phyloP scores from a whole-genome alignment of 2,329 filamentous ascomycete species.

The Claviceps sp. region DNA sequence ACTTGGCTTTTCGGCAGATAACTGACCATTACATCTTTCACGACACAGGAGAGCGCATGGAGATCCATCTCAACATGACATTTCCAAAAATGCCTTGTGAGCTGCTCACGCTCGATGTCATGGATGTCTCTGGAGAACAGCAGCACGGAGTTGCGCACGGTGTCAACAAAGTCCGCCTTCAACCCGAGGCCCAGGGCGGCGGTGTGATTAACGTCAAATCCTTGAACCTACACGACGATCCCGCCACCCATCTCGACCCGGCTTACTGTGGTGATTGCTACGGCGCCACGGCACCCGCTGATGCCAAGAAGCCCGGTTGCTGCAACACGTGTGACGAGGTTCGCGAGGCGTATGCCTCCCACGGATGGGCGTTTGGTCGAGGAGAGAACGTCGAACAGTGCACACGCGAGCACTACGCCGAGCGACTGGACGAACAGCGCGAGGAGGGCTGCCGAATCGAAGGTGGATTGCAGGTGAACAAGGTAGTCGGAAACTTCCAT shows the following conservation, averaged over 20 bases:
- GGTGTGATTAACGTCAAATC: slow-evolving; percentile 57
- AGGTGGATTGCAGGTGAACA: slow-evolving; percentile 87
- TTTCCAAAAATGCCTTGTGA: slow-evolving; percentile 93
- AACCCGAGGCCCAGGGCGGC: slow-evolving; percentile 59
- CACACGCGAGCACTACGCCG: slow-evolving; percentile 81
- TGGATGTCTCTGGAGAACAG: slow-evolving; percentile 96
- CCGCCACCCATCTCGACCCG: slow-evolving; percentile 69
- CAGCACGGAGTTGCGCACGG: slow-evolving; percentile 91
- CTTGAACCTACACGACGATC: slow-evolving; percentile 52
- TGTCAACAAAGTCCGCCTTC: slow-evolving; percentile 77
- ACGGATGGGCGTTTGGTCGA: slow-evolving; percentile 84
- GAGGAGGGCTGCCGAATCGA: slow-evolving; percentile 91
- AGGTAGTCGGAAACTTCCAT: slow-evolving; percentile 97
- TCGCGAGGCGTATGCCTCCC: slow-evolving; percentile 81
- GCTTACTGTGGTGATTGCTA: slow-evolving; percentile 91
- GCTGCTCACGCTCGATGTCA: slow-evolving; percentile 89
- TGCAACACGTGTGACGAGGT: slow-evolving; percentile 98
- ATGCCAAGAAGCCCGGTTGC: slow-evolving; percentile 69
- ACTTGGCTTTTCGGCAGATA: too few species aligned
- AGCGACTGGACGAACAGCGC: slow-evolving; percentile 76
- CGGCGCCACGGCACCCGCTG: slow-evolving; percentile 61
- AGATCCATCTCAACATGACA: slow-evolving; percentile 94
- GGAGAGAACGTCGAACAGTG: slow-evolving; percentile 94
- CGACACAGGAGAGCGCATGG: slow-evolving; percentile 81
- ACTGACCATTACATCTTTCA: slow-evolving; percentile 7